Evolutionary conservation across 495 filamentous ascomycete species (phyloP).

Genomic region (Hypomontagnella submonticulosa): DNA sequence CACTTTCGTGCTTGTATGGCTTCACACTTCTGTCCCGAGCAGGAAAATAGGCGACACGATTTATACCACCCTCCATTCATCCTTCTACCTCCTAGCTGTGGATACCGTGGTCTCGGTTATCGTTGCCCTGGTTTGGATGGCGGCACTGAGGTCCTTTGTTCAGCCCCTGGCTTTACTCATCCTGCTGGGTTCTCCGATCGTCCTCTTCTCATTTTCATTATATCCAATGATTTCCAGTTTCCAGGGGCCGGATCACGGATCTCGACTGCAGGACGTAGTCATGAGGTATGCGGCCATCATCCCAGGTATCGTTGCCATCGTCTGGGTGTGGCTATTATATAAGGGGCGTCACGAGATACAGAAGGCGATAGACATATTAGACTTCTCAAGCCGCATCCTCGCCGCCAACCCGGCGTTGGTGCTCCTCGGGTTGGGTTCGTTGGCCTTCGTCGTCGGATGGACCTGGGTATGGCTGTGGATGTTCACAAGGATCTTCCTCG

Average conservation of each 20-base stretch:
- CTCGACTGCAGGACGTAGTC: slow-evolving; percentile 80
- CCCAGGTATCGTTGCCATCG: slow-evolving; percentile 74
- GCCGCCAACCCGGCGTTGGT: slow-evolving; percentile 85
- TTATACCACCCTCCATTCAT: slow-evolving; percentile 86
- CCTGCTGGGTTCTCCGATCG: slow-evolving; percentile 82
- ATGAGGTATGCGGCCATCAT: slow-evolving; percentile 90
- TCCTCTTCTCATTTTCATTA: slow-evolving; percentile 86
- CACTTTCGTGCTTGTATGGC: slow-evolving; percentile 85
- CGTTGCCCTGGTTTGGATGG: slow-evolving; percentile 91
- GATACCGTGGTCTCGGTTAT: slow-evolving; percentile 91
- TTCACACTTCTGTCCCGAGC: slow-evolving; percentile 80
- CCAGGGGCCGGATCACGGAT: slow-evolving; percentile 73
- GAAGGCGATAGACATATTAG: slow-evolving; percentile 85
- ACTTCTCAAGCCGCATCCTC: slow-evolving; percentile 89
- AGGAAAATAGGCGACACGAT: slow-evolving; percentile 86
- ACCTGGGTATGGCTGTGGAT: slow-evolving; percentile 97
- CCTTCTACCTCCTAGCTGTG: slow-evolving; percentile 86
- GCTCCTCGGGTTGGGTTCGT: slow-evolving; percentile 79
- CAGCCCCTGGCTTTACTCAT: slow-evolving; percentile 80
- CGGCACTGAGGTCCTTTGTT: slow-evolving; percentile 85
- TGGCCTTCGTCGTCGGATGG: slow-evolving; percentile 82
- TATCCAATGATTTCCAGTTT: slow-evolving; percentile 94
- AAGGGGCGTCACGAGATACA: slow-evolving; percentile 80
- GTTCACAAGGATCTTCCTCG: slow-evolving; percentile 95
- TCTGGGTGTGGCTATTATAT: slow-evolving; percentile 86